Evolutionary conservation across 140 eudicot species (phyloP).

Genomic region (Oenanthe javanica): DNA sequence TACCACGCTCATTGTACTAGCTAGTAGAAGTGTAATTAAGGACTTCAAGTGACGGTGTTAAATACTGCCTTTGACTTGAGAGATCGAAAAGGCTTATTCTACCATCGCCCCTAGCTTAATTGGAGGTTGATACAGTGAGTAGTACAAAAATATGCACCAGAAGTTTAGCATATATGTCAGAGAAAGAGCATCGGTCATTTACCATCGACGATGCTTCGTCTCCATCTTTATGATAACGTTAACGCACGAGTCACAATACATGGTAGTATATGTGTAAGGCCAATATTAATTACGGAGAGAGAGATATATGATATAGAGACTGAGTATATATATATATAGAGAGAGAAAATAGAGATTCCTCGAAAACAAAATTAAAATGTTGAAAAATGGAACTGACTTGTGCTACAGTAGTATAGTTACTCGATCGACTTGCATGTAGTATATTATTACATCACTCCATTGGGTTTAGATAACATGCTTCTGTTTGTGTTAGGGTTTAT

Average conservation of each 20-base stretch:
- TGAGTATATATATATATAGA: too few species aligned
- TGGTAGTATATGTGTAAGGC: background rate
- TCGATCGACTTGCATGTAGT: too few species aligned
- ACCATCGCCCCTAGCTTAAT: background rate
- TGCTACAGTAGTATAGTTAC: too few species aligned
- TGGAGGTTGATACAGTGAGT: background rate
- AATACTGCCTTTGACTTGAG: background rate
- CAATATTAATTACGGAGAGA: background rate
- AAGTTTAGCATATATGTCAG: conserved; percentile 6
- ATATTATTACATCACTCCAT: background rate
- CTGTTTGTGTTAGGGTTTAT: background rate
- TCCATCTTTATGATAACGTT: background rate
- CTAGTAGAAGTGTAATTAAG: background rate
- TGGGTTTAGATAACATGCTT: background rate
- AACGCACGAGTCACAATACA: background rate
- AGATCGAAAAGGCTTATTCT: background rate
- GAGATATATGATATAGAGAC: background rate
- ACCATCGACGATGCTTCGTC: background rate
- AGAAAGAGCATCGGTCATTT: background rate
- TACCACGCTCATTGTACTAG: background rate
- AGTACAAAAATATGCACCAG: background rate
- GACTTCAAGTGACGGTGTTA: background rate
- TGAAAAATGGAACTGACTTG: background rate
- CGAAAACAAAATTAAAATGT: background rate
- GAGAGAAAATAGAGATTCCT: background rate